Evolutionary conservation across 2,329 filamentous ascomycete genomes (phyloP), one percentile per base, ranked within the genome.

Genomic region (Coniochaeta pulveracea): DNA sequence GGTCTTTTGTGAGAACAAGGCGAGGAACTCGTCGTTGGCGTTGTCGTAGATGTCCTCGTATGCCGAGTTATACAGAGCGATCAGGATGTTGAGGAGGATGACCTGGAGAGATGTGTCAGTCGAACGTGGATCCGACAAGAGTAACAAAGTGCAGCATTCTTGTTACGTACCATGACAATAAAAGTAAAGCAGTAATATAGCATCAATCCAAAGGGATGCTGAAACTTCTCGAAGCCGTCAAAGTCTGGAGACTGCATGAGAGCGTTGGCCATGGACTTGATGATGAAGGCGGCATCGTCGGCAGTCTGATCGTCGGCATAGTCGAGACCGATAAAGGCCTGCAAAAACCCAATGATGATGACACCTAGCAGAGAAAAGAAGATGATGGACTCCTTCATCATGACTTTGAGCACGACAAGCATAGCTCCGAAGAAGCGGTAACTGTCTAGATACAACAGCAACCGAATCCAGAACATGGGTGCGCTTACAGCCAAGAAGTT

Each of bases 121-220:
- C 16, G 25, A n/a, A n/a, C n/a, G n/a, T n/a, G n/a, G n/a, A 26
- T 42, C 9, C 41, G 37, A 14, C 16, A 26, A 16, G 8, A 11
- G 69, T 62, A 17, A 17, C 4, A 10, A 16, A 8, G 16, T n/a
- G n/a, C n/a, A n/a, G n/a, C n/a, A n/a, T n/a, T n/a, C n/a, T n/a
- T n/a, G 10, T 10, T 7, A 21, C 63, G 44, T 46, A 91, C 88
- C 81, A 94, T 95, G 48, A 98, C 83, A 24, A 96, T 79, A 50
- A 98, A 98, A 12, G 89, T 93, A 57, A 95, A 98, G 51, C 93
- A 74, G 62, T 98, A 98, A 63, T 98, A 98, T 8, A 98, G 77
- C 19, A 95, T 83, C 33, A 94, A 72, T 7, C 91, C 91, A 54
- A 95, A 98, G 0, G 91, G 91, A 10, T 83, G 86, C 15, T 82